phyloP scores from a whole-genome alignment of 345 rosid genomes.

The Kandelia obovata region DNA sequence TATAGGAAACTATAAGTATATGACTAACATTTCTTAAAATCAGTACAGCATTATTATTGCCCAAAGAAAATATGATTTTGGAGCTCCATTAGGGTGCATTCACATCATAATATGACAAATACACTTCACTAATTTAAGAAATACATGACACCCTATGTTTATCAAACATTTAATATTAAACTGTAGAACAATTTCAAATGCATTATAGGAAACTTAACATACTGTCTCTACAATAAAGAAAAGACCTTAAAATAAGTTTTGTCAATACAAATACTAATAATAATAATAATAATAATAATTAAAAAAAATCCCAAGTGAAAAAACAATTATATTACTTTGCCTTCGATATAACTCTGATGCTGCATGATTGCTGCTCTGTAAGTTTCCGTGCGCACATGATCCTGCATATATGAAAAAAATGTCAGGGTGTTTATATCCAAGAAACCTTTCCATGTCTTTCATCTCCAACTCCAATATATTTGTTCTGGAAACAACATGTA shows the following conservation, averaged over 20 bases:
- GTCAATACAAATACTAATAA: background rate
- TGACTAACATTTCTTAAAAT: background rate
- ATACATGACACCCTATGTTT: background rate
- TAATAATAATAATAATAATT: too few species aligned
- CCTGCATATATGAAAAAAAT: constrained; percentile 44
- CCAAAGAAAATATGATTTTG: constrained; percentile 5
- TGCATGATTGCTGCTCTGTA: constrained; percentile 82
- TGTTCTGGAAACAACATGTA: background rate
- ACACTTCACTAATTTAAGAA: background rate
- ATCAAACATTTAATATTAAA: background rate
- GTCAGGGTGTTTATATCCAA: background rate
- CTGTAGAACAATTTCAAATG: background rate
- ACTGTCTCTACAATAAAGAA: background rate
- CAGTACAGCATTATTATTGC: background rate
- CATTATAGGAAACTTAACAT: background rate
- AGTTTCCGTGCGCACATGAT: constrained; percentile 74
- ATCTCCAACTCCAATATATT: background rate
- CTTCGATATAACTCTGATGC: constrained; percentile 74
- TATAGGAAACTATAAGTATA: background rate
- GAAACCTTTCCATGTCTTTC: too few species aligned
- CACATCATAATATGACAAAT: background rate
- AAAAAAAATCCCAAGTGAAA: background rate
- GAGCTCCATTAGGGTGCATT: background rate
- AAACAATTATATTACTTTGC: constrained; percentile 60
- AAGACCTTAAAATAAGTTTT: background rate